Conservation (phyloP, 2,329 filamentous ascomycete species). For the Botrytis porri region DNA sequence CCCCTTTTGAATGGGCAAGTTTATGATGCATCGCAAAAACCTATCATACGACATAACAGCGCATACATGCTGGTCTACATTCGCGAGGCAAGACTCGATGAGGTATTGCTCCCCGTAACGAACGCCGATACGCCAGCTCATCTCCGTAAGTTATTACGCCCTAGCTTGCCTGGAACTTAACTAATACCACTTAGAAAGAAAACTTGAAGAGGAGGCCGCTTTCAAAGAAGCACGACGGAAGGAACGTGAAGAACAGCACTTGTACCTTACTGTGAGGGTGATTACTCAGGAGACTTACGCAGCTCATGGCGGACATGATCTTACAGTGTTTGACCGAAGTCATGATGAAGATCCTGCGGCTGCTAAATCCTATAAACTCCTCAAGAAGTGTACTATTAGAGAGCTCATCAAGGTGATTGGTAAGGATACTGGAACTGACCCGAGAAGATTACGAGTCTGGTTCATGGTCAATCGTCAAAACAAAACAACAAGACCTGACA, state of each 20-base stretch:
- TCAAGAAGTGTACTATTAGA: conserved; percentile 70
- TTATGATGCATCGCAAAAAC: conserved; percentile 53
- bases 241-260: conserved; percentile 89
- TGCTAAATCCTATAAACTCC: conserved; percentile 69
- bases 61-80: conserved; percentile 99
- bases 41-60: conserved; percentile 68
- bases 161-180: neutral
- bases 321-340: conserved; percentile 65
- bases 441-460: conserved; percentile 78
- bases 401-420: conserved; percentile 73
- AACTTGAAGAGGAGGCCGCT: conserved; percentile 78
- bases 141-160: conserved; percentile 56
- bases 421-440: conserved; percentile 63
- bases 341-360: conserved; percentile 59
- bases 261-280: conserved; percentile 83
- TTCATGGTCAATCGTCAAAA: conserved; percentile 98
- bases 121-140: conserved; percentile 77
- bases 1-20: conserved; percentile 44
- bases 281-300: conserved; percentile 80
- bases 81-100: conserved; percentile 78
- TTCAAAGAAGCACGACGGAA: conserved; percentile 73
- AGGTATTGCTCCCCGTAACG: conserved; percentile 74
- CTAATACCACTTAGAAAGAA: conserved; percentile 52
- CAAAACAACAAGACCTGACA: conserved; percentile 89
- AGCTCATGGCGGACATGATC: conserved; percentile 78